Evolutionary conservation across 148 eudicot genomes (phyloP).

Genomic region (Agrostemma githago): DNA sequence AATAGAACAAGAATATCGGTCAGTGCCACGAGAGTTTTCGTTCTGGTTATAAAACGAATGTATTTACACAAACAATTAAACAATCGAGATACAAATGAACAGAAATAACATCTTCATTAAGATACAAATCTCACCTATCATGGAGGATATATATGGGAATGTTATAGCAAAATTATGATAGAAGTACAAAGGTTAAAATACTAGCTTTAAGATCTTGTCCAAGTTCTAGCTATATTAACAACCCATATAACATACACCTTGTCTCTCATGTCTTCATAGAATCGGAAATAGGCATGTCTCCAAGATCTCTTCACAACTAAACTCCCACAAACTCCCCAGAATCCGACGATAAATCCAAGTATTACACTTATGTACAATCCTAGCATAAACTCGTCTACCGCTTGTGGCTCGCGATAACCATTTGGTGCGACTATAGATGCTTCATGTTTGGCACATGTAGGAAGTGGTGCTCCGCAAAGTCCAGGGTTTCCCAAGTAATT

Average conservation of each 20-base stretch:
- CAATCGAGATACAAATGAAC: no score
- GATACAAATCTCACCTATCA: no score
- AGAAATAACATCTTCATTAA: no score
- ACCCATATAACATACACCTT: background rate
- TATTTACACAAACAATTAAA: no score
- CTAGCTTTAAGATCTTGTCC: background rate
- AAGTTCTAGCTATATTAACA: background rate
- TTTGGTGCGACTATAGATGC: background rate
- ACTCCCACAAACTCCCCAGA: conserved; percentile 24
- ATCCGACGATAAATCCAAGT: conserved; percentile 15
- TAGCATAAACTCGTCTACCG: background rate
- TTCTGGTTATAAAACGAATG: no score
- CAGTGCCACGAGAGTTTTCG: no score
- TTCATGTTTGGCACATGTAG: background rate
- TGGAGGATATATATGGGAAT: no score
- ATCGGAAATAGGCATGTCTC: conserved; percentile 20
- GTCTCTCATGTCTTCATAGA: background rate
- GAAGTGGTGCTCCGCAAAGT: conserved; percentile 13
- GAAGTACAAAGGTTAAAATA: no score
- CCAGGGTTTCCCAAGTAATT: conserved; percentile 1
- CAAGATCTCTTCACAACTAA: conserved; percentile 18
- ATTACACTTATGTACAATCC: conserved; percentile 22
- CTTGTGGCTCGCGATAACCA: no score
- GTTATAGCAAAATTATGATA: no score
- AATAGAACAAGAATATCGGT: no score